Percentiles rank a stretch among this genome's conserved stretches.
These are phyloP conservation scores for Tuber calosporum DNA, from an alignment of 495 filamentous ascomycete genomes.

Conservation along the genomic window DNA sequence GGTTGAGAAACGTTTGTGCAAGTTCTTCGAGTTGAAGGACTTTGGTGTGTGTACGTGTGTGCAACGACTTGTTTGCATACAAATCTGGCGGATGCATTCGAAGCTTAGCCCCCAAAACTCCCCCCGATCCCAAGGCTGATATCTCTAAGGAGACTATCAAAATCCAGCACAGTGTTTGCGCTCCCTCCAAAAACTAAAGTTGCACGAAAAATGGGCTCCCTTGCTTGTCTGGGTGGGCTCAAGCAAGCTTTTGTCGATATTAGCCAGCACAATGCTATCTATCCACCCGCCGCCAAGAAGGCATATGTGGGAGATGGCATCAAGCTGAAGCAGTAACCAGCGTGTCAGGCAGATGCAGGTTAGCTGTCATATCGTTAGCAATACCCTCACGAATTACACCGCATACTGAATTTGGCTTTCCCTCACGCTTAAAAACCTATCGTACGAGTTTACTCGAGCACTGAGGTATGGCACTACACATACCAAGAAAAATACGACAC, in stretches of 20 bases:
- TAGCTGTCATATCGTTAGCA: background rate
- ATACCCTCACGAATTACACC: background rate
- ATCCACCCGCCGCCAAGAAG: background rate
- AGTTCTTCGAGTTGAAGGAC: background rate
- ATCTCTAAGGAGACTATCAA: background rate
- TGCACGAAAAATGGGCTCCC: background rate
- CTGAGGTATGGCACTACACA: background rate
- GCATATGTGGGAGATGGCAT: background rate
- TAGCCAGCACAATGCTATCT: background rate
- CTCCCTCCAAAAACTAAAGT: background rate
- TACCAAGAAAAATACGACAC: background rate
- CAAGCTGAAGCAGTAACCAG: background rate
- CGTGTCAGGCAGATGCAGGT: background rate
- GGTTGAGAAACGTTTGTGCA: background rate
- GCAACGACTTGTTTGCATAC: background rate
- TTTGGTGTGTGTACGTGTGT: background rate
- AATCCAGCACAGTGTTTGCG: background rate
- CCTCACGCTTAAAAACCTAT: background rate
- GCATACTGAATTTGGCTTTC: background rate
- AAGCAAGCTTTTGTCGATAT: background rate
- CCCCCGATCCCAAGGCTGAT: background rate
- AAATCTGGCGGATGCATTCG: background rate
- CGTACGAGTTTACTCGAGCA: background rate
- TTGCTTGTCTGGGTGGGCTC: background rate
- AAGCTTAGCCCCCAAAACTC: background rate